phyloP scores from a whole-genome alignment of 768 basidiomycete genomes.

The Pleurotus salmoneostramineus region DNA sequence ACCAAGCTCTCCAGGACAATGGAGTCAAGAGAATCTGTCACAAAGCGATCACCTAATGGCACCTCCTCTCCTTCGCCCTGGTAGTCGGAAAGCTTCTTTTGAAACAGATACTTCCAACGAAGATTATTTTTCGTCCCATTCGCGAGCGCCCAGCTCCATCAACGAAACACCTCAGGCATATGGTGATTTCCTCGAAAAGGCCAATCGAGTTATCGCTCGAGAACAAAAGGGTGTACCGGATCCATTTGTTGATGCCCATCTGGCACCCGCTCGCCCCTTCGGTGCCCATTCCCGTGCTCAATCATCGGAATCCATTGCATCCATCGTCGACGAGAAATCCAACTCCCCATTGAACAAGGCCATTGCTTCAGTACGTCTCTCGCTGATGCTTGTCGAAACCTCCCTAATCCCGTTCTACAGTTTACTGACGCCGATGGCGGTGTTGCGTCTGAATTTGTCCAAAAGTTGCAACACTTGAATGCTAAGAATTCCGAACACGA shows the following conservation, averaged over 20 bases:
- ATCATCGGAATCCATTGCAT: conserved; percentile 88
- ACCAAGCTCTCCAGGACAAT: conserved; percentile 58
- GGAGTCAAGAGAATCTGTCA: conserved; percentile 57
- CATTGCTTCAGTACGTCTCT: conserved; percentile 67
- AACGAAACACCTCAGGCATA: conserved; percentile 44
- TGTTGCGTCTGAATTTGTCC: conserved; percentile 85
- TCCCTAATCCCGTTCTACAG: conserved; percentile 29
- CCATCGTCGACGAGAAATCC: conserved; percentile 87
- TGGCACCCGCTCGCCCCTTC: conserved; percentile 69
- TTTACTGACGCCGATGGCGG: conserved; percentile 95
- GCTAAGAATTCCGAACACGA: conserved; percentile 90
- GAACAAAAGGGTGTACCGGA: conserved; percentile 78
- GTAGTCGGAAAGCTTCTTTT: conserved; percentile 38
- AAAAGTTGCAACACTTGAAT: conserved; percentile 72
- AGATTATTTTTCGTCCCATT: conserved; percentile 43
- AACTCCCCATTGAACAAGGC: conserved; percentile 94
- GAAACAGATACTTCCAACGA: conserved; percentile 52
- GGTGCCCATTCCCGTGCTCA: conserved; percentile 75
- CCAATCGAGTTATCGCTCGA: conserved; percentile 78
- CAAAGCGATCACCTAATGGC: conserved; percentile 27
- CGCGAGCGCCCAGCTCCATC: conserved; percentile 26
- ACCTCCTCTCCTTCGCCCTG: conserved; percentile 32
- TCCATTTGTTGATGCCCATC: conserved; percentile 67
- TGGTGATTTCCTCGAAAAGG: conserved; percentile 79
- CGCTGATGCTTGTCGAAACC: neutral